Evolutionary conservation across 1,284 basidiomycete genomes (phyloP).

Genomic region (Sanghuangporus weigelae): DNA sequence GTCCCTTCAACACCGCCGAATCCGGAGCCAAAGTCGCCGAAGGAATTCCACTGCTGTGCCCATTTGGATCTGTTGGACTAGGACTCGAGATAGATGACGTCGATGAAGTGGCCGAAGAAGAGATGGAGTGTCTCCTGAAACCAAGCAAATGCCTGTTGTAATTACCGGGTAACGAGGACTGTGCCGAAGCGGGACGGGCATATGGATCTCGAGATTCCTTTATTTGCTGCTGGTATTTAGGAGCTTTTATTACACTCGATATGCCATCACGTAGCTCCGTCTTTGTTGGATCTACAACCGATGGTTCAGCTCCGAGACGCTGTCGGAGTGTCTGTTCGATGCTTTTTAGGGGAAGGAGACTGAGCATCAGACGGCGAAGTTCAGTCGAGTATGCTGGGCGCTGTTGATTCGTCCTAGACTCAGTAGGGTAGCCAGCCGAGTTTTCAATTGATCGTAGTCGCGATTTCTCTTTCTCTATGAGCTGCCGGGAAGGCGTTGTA

Average conservation of each 20-base stretch:
- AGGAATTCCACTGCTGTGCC: background rate
- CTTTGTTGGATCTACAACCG: background rate
- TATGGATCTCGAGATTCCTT: background rate
- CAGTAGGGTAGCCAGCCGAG: background rate
- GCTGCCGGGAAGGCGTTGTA: conserved; percentile 22
- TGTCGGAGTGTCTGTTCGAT: conserved; percentile 47
- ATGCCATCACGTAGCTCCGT: background rate
- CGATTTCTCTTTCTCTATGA: conserved; percentile 16
- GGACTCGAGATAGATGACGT: background rate
- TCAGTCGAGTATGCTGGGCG: conserved; percentile 25
- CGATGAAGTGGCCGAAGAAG: conserved; percentile 10
- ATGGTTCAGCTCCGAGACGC: conserved; percentile 18
- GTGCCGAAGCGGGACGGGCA: conserved; percentile 3
- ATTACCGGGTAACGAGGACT: background rate
- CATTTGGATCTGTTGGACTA: background rate
- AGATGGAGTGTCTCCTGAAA: conserved; percentile 10
- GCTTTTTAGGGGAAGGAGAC: conserved; percentile 48
- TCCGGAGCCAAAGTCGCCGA: background rate
- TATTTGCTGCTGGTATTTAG: background rate
- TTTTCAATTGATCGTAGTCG: conserved; percentile 3
- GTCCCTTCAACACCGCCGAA: background rate
- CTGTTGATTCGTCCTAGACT: conserved; percentile 12
- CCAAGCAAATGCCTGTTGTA: background rate
- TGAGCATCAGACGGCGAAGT: conserved; percentile 44
- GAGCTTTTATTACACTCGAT: background rate